These are phyloP conservation scores for Lenwebbia sp. DNA, from an alignment of 345 rosid species.

Conservation along the genomic window DNA sequence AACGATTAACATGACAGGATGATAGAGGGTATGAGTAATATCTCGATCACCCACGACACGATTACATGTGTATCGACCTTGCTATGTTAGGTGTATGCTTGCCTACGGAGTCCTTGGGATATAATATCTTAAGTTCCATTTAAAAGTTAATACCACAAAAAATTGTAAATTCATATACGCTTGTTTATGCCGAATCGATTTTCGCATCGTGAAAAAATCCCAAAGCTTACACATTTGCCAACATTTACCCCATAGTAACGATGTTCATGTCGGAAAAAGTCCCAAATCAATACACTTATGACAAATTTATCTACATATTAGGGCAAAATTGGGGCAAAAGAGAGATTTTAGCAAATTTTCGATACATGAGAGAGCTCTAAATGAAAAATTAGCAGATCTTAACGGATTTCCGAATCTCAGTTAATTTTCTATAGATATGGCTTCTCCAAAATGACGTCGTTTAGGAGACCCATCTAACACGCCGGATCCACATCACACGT, in stretches of 20 bases:
- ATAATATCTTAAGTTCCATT: not conserved
- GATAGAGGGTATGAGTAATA: not conserved
- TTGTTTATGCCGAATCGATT: not conserved
- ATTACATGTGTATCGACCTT: not conserved
- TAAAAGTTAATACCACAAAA: not conserved
- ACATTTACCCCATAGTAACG: not conserved
- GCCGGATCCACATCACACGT: not conserved
- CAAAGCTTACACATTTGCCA: not conserved
- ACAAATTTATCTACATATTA: not conserved
- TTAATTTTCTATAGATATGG: not conserved
- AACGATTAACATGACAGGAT: not conserved
- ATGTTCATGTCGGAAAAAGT: rapidly evolving
- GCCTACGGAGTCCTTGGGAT: not conserved
- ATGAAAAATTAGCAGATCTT: not conserved
- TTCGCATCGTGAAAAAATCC: not conserved
- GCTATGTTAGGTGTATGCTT: not conserved
- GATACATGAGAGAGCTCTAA: not conserved
- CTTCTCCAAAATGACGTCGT: not conserved
- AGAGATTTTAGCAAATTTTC: not conserved
- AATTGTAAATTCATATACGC: not conserved
- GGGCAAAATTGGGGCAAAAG: not conserved
- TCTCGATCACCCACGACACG: too few relatives aligned
- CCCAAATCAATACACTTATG: not conserved
- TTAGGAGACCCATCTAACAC: not conserved
- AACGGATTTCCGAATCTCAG: too few relatives aligned